Evolutionary conservation across 306 rosid species (phyloP), one percentile per base, ranked within the genome.

Genomic region (Acacia melanoxylon): DNA sequence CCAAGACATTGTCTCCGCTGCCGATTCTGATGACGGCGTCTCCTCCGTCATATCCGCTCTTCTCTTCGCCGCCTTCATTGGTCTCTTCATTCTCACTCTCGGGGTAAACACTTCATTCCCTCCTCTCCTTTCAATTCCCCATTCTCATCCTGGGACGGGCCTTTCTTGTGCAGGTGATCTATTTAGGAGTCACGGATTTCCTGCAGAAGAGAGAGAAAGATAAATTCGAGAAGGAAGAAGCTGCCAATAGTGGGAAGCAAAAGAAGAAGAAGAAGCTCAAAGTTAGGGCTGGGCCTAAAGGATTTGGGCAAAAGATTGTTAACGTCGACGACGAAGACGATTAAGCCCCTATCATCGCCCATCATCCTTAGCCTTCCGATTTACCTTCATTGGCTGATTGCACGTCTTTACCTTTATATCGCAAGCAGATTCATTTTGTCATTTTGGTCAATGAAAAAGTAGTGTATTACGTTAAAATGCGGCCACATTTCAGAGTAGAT

Each of bases 131-230:
- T 12, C 48, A 4, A 65, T 6, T 49, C 61, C 25, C 2, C 66
- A 25, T 14, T 31, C 19, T 49, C 12, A 13, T 49, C 17, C 44
- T 29, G 44, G 22, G 17, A 68, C 42, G 52, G 24, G 24, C 41
- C 27, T 66, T 37, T 72, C 46, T 44, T 19, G 31, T 35, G 54
- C 89, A 95, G 99, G 94, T 95, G 15, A 76, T 95, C 77, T 95
- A 93, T 85, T 80, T 95, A 40, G 98, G 58, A 24, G 97, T 93
- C 65, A 89, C 91, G 12, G 99, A 93, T 76, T 95, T 86, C 70
- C 82, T 95, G 85, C 94, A 90, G 92, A 93, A 93, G 77, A 87
- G 98, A 68, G 98, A 95, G 90, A 90, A 78, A 51, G 99, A 95
- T 2, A 95, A 92, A 85, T 91, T 89, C 68, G 97, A 90, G 97